Evolutionary conservation across 768 basidiomycete species (phyloP).

Genomic region (Suillus subluteus): DNA sequence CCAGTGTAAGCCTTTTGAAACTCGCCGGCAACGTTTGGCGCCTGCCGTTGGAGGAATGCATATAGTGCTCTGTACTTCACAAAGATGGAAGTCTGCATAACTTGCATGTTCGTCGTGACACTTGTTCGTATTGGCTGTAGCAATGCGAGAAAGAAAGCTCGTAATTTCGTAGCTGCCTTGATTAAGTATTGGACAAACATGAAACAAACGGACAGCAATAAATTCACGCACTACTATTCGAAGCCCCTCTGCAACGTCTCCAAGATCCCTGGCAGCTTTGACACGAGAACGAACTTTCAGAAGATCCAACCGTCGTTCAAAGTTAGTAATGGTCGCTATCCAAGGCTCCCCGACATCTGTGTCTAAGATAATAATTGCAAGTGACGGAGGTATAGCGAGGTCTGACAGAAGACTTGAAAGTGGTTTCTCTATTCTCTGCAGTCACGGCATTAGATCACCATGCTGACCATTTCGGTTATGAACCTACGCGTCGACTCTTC

Average conservation of each 20-base stretch:
- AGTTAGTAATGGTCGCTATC: conserved; percentile 79
- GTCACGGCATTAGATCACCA: conserved; percentile 9
- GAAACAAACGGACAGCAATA: conserved; percentile 1
- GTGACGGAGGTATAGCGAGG: conserved; percentile 79
- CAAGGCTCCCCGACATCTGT: conserved; percentile 87
- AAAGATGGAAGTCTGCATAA: conserved; percentile 86
- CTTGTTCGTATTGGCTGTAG: conserved; percentile 82
- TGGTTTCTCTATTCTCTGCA: conserved; percentile 86
- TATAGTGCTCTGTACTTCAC: conserved; percentile 84
- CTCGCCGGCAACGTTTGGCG: conserved; percentile 80
- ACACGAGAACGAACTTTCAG: conserved; percentile 78
- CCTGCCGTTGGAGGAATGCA: conserved; percentile 83
- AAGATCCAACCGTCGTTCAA: conserved; percentile 74
- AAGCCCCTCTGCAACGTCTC: conserved; percentile 83
- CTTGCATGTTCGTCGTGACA: conserved; percentile 90
- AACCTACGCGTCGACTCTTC: conserved; percentile 78
- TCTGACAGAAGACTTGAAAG: conserved; percentile 80
- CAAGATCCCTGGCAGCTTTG: conserved; percentile 83
- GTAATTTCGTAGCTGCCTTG: conserved; percentile 89
- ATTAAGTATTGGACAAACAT: conserved; percentile 5
- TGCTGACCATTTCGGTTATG: not conserved
- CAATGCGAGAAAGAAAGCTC: conserved; percentile 81
- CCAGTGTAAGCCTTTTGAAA: conserved; percentile 85
- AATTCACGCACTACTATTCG: conserved; percentile 77
- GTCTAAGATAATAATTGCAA: conserved; percentile 81